phyloP scores from a whole-genome alignment of 805 yeast species.

The Suhomyces sp. region DNA sequence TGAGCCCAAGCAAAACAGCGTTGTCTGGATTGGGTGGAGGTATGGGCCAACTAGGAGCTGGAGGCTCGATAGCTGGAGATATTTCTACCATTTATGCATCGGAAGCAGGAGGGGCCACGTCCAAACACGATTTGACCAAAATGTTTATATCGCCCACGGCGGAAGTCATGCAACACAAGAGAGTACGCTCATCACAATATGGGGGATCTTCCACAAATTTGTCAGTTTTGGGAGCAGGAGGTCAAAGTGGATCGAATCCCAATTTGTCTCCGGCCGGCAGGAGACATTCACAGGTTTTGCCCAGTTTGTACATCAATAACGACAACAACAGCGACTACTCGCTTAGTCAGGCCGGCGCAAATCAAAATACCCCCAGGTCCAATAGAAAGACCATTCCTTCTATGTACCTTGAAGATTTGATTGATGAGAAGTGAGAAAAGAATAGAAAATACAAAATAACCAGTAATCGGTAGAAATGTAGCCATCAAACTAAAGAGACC shows the following conservation, averaged over 20 bases:
- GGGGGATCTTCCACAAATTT: slow-evolving; percentile 14
- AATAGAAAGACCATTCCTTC: slow-evolving; percentile 43
- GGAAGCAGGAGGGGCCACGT: slow-evolving; percentile 26
- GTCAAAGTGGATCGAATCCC: slow-evolving; percentile 16
- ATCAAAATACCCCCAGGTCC: slow-evolving; percentile 10
- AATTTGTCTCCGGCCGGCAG: slow-evolving; percentile 23
- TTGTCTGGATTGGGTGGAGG: slow-evolving; percentile 16
- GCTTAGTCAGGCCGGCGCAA: slow-evolving; percentile 3
- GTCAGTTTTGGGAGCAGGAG: slow-evolving; percentile 14
- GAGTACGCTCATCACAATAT: slow-evolving; percentile 24
- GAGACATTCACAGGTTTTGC: slow-evolving; percentile 30
- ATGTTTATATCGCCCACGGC: slow-evolving; percentile 81
- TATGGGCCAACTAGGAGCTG: slow-evolving; percentile 5
- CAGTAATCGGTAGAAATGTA: neutral
- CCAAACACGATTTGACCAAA: slow-evolving; percentile 41
- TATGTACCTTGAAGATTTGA: slow-evolving; percentile 49
- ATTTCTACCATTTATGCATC: slow-evolving; percentile 33
- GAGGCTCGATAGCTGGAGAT: slow-evolving; percentile 28
- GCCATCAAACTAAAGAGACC: no score
- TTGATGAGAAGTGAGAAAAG: slow-evolving; percentile 28
- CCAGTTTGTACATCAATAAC: slow-evolving; percentile 40
- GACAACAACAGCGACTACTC: slow-evolving; percentile 34
- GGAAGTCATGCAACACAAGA: slow-evolving; percentile 57
- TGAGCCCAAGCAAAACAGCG: slow-evolving; percentile 22
- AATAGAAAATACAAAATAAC: neutral